These are phyloP conservation scores for Rhododendron griersonianum DNA, from an alignment of 148 eudicot species.

Conservation along the genomic window DNA sequence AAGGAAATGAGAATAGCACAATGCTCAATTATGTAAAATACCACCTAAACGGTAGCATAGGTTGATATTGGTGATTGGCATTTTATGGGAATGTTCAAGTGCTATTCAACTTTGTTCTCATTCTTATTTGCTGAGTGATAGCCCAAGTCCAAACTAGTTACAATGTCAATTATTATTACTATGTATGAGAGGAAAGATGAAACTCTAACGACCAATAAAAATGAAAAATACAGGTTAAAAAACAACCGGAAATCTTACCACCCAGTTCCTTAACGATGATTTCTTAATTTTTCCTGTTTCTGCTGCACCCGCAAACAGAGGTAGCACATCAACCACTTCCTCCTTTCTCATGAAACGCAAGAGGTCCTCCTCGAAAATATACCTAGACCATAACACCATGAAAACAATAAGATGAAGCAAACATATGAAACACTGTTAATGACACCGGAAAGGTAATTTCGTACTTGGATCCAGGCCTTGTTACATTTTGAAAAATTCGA, in stretches of 20 bases:
- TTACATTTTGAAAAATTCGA: constrained; percentile 62
- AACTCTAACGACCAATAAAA: not conserved
- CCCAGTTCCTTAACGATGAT: constrained; percentile 71
- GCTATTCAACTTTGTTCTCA: not conserved
- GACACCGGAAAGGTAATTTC: constrained; percentile 6
- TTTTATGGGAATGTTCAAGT: not conserved
- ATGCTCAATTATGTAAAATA: not conserved
- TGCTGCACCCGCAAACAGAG: constrained; percentile 62
- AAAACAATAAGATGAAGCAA: not conserved
- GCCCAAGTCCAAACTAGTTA: not conserved
- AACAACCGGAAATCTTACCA: constrained; percentile 38
- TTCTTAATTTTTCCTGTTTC: constrained; percentile 69
- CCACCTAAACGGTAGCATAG: not conserved
- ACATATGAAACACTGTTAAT: not conserved
- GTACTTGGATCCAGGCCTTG: constrained; percentile 54
- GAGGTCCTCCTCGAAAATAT: constrained; percentile 74
- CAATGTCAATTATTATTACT: not conserved
- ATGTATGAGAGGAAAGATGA: not conserved
- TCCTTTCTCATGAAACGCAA: constrained; percentile 62
- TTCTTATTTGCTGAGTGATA: not conserved
- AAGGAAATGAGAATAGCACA: not conserved
- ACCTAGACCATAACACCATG: constrained; percentile 28
- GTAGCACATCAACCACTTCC: constrained; percentile 58
- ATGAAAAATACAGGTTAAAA: not conserved
- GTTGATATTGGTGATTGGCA: not conserved